Base-by-base conservation (phyloP, 2,329 filamentous ascomycete species). In the Colletotrichum chrysophilum region DNA sequence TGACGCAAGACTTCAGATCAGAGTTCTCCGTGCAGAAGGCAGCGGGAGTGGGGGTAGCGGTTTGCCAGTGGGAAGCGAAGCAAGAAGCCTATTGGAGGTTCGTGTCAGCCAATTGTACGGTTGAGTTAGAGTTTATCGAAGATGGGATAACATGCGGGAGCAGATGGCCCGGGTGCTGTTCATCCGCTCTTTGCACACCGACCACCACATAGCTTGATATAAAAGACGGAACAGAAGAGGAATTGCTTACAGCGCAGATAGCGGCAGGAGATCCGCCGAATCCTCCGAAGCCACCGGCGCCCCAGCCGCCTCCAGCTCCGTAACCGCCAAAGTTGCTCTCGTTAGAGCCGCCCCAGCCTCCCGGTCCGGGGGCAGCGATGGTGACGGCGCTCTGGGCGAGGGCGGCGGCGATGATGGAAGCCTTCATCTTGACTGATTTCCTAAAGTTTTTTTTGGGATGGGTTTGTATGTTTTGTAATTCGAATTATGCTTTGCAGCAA, bases 1-100 rank as follows among this genome's bases (percentile, higher is more conserved):
- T 65, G n/a, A 81, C 71, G 71, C 80, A 81, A 52, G 74, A 67
- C n/a, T 66, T 76, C 21, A 81, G 71, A 9, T 32, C 60, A 14
- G 76, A 67, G 24, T 64, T 70, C 28, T 67, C 62, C 60, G 74
- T 67, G 76, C 80, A 81, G 60, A 79, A 78, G 21, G 79, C 78
- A 16, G 77, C 55, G 38, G 80, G 80, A 5, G 78, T 78, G 10
- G 77, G 77, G 18, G 78, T 75, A 12, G 78, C 78, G 6, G 78
- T 78, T n/a, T 70, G 69, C 77, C 78, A 81, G 78, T 79, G 78
- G 26, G 79, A 80, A 7, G 80, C 80, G 65, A 79, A 78, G 70
- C 80, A 79, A 58, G 78, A 78, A 60, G 66, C 74, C 78, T 79
- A 36, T 30, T 5, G 28, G 12, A 12, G 14, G 24, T 67, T 67